A percentile compares a stretch with the other conserved stretches of the same genome.
Conservation (phyloP, 331 rosid genomes). For the Acacia pycnantha region DNA sequence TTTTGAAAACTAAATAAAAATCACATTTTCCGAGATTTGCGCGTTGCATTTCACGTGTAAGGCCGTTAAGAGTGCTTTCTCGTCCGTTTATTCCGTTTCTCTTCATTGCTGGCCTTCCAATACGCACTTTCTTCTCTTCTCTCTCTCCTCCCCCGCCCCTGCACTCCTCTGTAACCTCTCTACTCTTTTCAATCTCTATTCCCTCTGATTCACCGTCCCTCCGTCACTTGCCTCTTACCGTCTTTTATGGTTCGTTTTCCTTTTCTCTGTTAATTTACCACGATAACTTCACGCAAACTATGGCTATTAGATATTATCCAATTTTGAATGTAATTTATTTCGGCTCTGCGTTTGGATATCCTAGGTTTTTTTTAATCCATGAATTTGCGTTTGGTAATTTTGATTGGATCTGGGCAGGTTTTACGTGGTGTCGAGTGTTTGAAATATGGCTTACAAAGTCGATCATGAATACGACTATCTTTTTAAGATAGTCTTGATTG, state of each 20-base stretch:
- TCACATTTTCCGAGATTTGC: slow-evolving; percentile 12
- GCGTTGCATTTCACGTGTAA: slow-evolving; percentile 29
- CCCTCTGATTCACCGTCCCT: slow-evolving; percentile 24
- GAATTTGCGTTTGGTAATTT: neutral
- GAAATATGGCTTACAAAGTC: slow-evolving; percentile 74
- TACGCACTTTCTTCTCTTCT: slow-evolving; percentile 21
- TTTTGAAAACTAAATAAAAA: neutral
- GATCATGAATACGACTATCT: slow-evolving; percentile 92
- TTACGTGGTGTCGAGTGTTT: slow-evolving; percentile 36
- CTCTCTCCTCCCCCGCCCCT: slow-evolving; percentile 26
- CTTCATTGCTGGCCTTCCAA: slow-evolving; percentile 40
- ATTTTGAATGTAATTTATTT: neutral
- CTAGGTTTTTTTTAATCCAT: neutral
- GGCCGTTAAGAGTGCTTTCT: slow-evolving; percentile 49
- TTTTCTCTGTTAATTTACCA: slow-evolving; percentile 9
- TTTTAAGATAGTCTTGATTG: slow-evolving; percentile 85
- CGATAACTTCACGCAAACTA: neutral
- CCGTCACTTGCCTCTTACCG: slow-evolving; percentile 22
- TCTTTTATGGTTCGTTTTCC: slow-evolving; percentile 43
- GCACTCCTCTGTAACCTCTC: slow-evolving; percentile 27
- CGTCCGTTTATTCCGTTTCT: slow-evolving; percentile 48
- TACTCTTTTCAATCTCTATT: slow-evolving; percentile 27
- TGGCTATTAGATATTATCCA: neutral
- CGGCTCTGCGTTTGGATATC: neutral
- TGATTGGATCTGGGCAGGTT: slow-evolving; percentile 40